Evolutionary conservation across 106 monocot genomes (phyloP).

Genomic region (Dendrobium huoshanense): DNA sequence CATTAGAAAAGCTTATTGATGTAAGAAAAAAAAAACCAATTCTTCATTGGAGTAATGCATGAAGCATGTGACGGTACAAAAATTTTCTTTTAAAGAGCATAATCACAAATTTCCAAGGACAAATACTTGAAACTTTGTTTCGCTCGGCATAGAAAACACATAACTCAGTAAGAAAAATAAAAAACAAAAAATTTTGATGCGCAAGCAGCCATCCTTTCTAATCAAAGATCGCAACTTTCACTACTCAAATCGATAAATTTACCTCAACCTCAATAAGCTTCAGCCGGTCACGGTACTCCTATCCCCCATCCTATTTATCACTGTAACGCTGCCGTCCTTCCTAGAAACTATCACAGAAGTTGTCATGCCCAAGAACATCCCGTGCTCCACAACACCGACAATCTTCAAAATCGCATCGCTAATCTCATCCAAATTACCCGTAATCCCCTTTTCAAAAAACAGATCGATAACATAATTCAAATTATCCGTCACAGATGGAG

Average conservation of each 20-base stretch:
- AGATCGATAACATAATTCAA: slow-evolving; percentile 69
- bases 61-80: slow-evolving; percentile 1
- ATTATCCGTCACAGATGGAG: slow-evolving; percentile 71
- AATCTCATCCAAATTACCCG: slow-evolving; percentile 42
- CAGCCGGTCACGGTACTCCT: slow-evolving; percentile 1
- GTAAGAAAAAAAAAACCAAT: background rate
- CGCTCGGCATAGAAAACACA: background rate
- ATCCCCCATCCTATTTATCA: slow-evolving; percentile 9
- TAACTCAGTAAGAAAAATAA: background rate
- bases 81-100: background rate
- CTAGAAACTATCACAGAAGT: slow-evolving; percentile 62
- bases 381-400: slow-evolving; percentile 91
- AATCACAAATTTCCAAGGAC: too few species aligned
- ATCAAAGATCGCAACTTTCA: background rate
- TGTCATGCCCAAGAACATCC: slow-evolving; percentile 87
- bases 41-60: background rate
- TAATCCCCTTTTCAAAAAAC: slow-evolving; percentile 68
- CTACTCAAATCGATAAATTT: background rate
- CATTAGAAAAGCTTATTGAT: too few species aligned
- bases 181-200: background rate
- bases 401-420: slow-evolving; percentile 63
- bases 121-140: background rate
- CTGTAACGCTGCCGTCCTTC: slow-evolving; percentile 40
- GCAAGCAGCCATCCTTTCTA: background rate
- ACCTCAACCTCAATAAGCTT: background rate